Evolutionary conservation across 768 basidiomycete species (phyloP), one percentile per base, ranked within the genome.

Genomic region (Suillus spraguei): DNA sequence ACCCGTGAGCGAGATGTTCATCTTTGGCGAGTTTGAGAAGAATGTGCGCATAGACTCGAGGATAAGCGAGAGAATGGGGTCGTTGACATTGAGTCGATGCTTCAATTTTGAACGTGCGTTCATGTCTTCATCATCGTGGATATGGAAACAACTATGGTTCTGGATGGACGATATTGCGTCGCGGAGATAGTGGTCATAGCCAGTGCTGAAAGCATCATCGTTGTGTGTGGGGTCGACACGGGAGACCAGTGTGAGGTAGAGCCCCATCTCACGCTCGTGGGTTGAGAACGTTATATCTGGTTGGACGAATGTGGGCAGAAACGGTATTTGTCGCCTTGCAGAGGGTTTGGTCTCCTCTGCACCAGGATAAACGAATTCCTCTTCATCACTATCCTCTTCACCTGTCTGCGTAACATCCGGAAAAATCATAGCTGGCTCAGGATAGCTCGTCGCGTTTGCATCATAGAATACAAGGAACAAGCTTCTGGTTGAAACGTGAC

Each of bases 1-100:
- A 24, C 92, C 92, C 4, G 94, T 97, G 65, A 99, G 76, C 0
- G 91, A 90, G 60, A 99, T 86, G 72, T 99, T 99, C 74, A 84
- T 87, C 67, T 95, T 91, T 14, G 95, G 88, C 0, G 90, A 82
- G 66, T 97, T 94, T 16, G 85, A 85, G 75, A 97, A 93, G 82
- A 98, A 97, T 63, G 80, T 81, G 59, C 90, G 79, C 39, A 97
- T 73, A 36, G 83, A 83, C 60, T 90, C 87, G 52, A 97, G 83
- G 56, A 97, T 71, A 32, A 84, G 77, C 3, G 87, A 84, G 22
- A 96, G 78, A 10, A 97, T 78, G 11, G 90, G 86, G 68, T 96
- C 94, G 65, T 87, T 86, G 62, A 90, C 83, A 66, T 89, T 88
- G 36, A 97, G 79, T n/a, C 84, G 82, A 71, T 97, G 94, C 69